A percentile compares a stretch with the other conserved stretches of the same genome.
phyloP scores from a whole-genome alignment of 306 rosid species.

The Coriaria nepalensis region DNA sequence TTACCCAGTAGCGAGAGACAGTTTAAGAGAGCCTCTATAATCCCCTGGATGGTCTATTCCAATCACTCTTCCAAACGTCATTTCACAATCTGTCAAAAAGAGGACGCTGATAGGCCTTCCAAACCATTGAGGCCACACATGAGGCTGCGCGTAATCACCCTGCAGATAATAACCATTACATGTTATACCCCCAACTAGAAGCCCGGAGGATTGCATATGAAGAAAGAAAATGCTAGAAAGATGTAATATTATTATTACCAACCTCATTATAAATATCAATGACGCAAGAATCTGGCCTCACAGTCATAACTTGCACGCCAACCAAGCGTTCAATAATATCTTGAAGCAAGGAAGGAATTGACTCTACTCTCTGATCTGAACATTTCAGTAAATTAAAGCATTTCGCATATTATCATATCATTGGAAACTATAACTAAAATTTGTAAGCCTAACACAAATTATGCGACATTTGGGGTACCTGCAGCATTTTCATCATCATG shows the following conservation, averaged over 20 bases:
- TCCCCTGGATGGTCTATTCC: conserved; percentile 65
- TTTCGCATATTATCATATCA: too few species aligned
- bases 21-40: conserved; percentile 52
- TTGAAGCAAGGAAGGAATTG: conserved; percentile 71
- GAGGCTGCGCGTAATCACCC: conserved; percentile 93
- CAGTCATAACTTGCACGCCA: conserved; percentile 41
- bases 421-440: too few species aligned
- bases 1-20: conserved; percentile 84
- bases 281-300: conserved; percentile 85
- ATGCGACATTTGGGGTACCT: conserved; percentile 43
- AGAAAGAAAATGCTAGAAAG: not conserved
- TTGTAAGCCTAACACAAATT: conserved; percentile 7
- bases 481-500: conserved; percentile 41
- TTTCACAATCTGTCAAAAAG: conserved; percentile 76
- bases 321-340: conserved; percentile 54
- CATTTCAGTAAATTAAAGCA: conserved; percentile 15
- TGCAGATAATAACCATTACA: conserved; percentile 18
- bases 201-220: too few species aligned
- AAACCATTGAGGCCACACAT: conserved; percentile 64
- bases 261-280: conserved; percentile 94
- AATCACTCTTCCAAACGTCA: conserved; percentile 66
- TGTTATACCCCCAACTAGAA: too few species aligned
- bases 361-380: conserved; percentile 60
- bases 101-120: conserved; percentile 72
- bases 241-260: conserved; percentile 6